Percentiles rank a stretch among this genome's conserved stretches.
Conservation (phyloP, 1,139 yeast species). For the Suhomyces bribrorum region DNA sequence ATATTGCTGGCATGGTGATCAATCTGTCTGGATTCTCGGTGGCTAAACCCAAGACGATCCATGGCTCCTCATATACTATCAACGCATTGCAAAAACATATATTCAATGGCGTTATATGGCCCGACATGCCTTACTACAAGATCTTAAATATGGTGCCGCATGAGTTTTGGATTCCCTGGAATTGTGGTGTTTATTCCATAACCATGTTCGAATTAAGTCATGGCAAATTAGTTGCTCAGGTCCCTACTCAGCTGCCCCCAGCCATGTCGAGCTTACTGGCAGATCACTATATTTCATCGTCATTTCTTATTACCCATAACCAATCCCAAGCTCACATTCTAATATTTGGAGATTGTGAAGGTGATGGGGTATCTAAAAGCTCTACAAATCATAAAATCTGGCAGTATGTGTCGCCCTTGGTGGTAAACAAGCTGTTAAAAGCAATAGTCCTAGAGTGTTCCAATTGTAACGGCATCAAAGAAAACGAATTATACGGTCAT, state of each 20-base stretch:
- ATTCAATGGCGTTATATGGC: conserved; percentile 83
- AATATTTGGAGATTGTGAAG: conserved; percentile 81
- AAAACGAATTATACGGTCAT: conserved; percentile 67
- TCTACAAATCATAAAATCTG: conserved; percentile 55
- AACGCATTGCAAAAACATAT: conserved; percentile 54
- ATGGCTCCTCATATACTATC: conserved; percentile 57
- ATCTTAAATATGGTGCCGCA: conserved; percentile 25
- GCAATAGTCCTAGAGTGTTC: conserved; percentile 81
- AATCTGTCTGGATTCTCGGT: conserved; percentile 63
- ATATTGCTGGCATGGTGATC: conserved; percentile 64
- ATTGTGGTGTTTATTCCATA: conserved; percentile 22
- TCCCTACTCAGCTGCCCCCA: not conserved
- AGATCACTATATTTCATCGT: conserved; percentile 41
- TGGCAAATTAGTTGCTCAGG: conserved; percentile 25
- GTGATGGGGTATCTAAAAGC: conserved; percentile 52
- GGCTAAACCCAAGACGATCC: conserved; percentile 40
- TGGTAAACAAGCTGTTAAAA: conserved; percentile 39
- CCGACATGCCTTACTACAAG: conserved; percentile 54
- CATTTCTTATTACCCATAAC: conserved; percentile 50
- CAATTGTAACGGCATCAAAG: conserved; percentile 47
- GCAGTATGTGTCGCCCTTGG: conserved; percentile 52
- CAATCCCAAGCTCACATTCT: conserved; percentile 40
- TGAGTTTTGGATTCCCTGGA: conserved; percentile 18
- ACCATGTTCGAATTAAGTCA: conserved; percentile 43
- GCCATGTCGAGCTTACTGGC: conserved; percentile 2